Evolutionary conservation across 73 alveolate genomes (phyloP), one percentile per base, ranked within the genome.

Genomic region (Blepharisma stoltei): DNA sequence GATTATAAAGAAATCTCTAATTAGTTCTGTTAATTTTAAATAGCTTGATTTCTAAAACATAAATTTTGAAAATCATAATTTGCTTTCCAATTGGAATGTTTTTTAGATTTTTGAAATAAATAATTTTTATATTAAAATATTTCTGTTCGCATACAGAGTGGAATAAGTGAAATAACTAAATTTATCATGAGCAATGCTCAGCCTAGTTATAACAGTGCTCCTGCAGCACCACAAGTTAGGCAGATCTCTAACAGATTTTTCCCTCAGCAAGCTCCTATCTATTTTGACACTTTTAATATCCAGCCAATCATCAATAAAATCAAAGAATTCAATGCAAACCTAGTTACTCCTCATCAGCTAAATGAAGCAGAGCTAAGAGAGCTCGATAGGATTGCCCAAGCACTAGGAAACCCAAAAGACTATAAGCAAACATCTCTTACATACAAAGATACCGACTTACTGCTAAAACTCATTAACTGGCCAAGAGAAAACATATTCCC

Each of bases 241-340:
- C 80, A 81, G 70, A 83, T 76, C 23, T 32, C 41, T 3, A 32
- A 32, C 41, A 86, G 55, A 60, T 25, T 14, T 60, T 88, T 92
- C 70, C 98, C 98, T 71, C 85, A 65, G 44, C 76, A 83, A 54
- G 70, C 78, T 54, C 82, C 78, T 77, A 79, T 71, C 53, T 88
- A 77, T 77, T 95, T 87, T 84, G 99, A 95, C 75, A 78, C 81
- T 43, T 86, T 88, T 7, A 93, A 91, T 75, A 60, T 93, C 5
- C 97, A 93, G 27, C 96, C 97, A 3, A 97, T 97, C 8, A 87
- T 86, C 75, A 95, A 97, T 85, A 97, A 97, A 79, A 80, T 97
- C 6, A 81, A 77, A 50, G 99, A 97, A 75, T 83, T 93, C 50
- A 95, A 95, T 86, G 50, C 46, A 6, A 80, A 86, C 65, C 54